Percentiles rank a stretch among this genome's conserved stretches.
phyloP scores from a whole-genome alignment of 345 rosid genomes.

The Acer campestre region DNA sequence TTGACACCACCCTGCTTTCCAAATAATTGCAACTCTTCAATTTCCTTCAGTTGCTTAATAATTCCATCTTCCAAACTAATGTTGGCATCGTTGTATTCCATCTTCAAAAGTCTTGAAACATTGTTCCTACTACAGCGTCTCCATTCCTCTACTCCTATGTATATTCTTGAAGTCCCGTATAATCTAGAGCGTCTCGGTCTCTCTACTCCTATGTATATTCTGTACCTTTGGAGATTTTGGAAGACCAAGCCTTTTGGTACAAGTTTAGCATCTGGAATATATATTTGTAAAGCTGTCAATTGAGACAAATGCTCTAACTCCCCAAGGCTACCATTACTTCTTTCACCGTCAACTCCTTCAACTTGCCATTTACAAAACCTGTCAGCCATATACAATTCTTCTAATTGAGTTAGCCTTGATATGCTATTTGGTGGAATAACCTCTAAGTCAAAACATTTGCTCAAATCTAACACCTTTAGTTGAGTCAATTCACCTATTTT shows the following conservation, averaged over 20 bases:
- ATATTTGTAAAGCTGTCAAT: too few species aligned
- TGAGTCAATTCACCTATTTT: conserved; percentile 18
- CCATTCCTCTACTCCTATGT: too few species aligned
- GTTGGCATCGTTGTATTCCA: background rate
- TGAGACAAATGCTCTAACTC: background rate
- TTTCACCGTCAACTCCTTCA: too few species aligned
- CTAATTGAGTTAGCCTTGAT: conserved; percentile 17
- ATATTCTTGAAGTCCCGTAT: background rate
- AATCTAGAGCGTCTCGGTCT: too few species aligned
- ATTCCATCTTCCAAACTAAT: background rate
- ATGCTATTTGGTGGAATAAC: conserved; percentile 18
- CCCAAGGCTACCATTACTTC: background rate
- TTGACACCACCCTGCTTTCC: background rate
- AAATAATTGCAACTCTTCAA: conserved; percentile 10
- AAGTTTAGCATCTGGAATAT: too few species aligned
- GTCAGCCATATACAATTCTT: conserved; percentile 27
- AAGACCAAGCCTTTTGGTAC: too few species aligned
- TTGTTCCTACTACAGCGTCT: too few species aligned
- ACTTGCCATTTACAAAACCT: background rate
- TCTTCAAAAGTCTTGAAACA: too few species aligned
- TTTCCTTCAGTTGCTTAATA: background rate
- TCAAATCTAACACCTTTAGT: conserved; percentile 24
- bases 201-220: background rate
- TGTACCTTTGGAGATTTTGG: background rate
- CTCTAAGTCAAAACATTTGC: conserved; percentile 10